Conservation (phyloP, 139 green algal genomes). For the Asterochloris erici region DNA sequence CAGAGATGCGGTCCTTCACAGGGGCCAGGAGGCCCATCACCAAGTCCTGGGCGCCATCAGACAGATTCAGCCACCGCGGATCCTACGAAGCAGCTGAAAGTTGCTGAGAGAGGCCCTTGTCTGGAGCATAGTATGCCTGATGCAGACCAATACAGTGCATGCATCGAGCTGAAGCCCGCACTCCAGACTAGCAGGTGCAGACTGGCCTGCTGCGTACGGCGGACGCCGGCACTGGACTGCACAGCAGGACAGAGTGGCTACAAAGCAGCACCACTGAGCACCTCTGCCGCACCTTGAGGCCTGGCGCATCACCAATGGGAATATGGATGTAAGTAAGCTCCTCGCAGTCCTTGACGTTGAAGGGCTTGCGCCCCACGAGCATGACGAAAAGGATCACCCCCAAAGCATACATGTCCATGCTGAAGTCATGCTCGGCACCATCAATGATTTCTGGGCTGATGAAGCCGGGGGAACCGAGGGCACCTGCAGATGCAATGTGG, state of each 20-base stretch:
- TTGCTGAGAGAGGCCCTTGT: too few species aligned
- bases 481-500: slow-evolving; percentile 16
- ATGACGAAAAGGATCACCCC: slow-evolving; percentile 52
- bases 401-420: slow-evolving; percentile 54
- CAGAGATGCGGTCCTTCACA: slow-evolving; percentile 41
- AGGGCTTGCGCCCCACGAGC: slow-evolving; percentile 56
- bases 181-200: too few species aligned
- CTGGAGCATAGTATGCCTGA: too few species aligned
- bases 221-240: too few species aligned
- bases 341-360: slow-evolving; percentile 42
- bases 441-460: slow-evolving; percentile 44
- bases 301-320: slow-evolving; percentile 33
- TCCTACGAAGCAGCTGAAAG: too few species aligned
- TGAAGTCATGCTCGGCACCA: slow-evolving; percentile 26
- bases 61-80: slow-evolving; percentile 38
- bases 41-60: slow-evolving; percentile 45
- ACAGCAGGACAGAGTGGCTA: too few species aligned
- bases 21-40: slow-evolving; percentile 44
- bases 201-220: too few species aligned
- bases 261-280: too few species aligned
- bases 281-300: slow-evolving; percentile 13
- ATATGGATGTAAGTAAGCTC: slow-evolving; percentile 38
- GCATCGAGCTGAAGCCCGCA: too few species aligned
- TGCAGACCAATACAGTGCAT: too few species aligned
- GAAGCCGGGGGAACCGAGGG: slow-evolving; percentile 50